Conservation (phyloP, 495 filamentous ascomycete genomes). For the Annulohypoxylon nitens region DNA sequence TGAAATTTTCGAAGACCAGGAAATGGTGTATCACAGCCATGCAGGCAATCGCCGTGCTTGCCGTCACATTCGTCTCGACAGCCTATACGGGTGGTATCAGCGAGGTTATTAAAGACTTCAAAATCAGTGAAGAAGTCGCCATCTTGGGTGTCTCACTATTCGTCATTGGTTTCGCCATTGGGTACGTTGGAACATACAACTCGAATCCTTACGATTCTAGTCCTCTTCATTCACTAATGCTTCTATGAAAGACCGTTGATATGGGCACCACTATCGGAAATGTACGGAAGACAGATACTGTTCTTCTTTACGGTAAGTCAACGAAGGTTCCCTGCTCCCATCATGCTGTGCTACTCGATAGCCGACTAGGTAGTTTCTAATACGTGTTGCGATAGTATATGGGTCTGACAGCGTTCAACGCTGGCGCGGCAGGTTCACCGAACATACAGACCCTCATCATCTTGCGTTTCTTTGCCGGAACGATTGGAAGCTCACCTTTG, state of each 20-base stretch:
- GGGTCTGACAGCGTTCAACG: conserved; percentile 76
- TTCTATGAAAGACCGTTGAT: conserved; percentile 26
- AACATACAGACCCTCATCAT: conserved; percentile 77
- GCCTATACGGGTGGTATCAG: conserved; percentile 78
- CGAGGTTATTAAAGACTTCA: conserved; percentile 71
- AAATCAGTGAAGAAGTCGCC: conserved; percentile 70
- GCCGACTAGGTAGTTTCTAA: conserved; percentile 1
- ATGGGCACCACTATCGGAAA: conserved; percentile 63
- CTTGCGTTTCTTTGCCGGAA: conserved; percentile 81
- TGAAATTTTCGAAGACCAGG: conserved; percentile 68
- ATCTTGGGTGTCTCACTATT: conserved; percentile 80
- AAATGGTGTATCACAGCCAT: conserved; percentile 80
- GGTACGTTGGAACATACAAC: conserved; percentile 66
- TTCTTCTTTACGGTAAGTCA: conserved; percentile 68
- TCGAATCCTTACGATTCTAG: conserved; percentile 45
- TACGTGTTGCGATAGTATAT: conserved; percentile 32
- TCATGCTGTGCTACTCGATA: neutral
- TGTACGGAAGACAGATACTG: conserved; percentile 79
- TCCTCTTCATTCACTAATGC: neutral
- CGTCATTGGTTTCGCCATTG: conserved; percentile 79
- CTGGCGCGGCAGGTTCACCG: conserved; percentile 70
- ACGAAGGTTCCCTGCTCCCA: neutral
- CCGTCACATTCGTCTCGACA: conserved; percentile 81
- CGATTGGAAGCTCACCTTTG: conserved; percentile 80
- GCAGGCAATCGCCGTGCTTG: conserved; percentile 76